Conservation (phyloP, 768 basidiomycete genomes). For the Suillus americanus region DNA sequence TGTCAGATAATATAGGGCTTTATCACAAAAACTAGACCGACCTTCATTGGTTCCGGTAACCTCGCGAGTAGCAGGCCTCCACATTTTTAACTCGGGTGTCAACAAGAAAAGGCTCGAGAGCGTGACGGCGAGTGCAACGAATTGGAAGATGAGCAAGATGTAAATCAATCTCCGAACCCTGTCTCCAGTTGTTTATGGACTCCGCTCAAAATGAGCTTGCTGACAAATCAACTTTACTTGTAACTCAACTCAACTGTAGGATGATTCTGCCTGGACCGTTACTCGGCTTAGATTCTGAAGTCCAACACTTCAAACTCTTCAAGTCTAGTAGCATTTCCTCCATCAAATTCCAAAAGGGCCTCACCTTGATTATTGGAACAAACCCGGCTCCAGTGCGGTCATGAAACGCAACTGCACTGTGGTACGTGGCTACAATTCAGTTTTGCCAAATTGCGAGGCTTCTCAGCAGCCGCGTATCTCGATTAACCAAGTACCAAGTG, state of each 20-base stretch:
- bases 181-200: conserved; percentile 22
- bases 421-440: not conserved
- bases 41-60: conserved; percentile 94
- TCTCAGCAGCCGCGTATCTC: not conserved
- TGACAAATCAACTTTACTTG: conserved; percentile 27
- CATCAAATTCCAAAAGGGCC: not conserved
- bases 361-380: not conserved
- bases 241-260: no score
- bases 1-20: conserved; percentile 13
- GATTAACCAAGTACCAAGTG: not conserved
- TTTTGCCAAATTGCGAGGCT: not conserved
- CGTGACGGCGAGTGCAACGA: conserved; percentile 15
- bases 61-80: conserved; percentile 86
- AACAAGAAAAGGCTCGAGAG: conserved; percentile 30
- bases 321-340: no score
- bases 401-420: not conserved
- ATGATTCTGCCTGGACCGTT: no score
- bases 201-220: conserved; percentile 33
- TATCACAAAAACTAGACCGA: conserved; percentile 35
- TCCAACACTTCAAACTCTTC: no score
- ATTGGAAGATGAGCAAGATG: conserved; percentile 17
- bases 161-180: conserved; percentile 36
- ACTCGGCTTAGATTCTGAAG: no score
- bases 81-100: conserved; percentile 50
- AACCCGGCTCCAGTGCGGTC: not conserved